These are phyloP conservation scores for Thermothielavioides terrestris DNA, from an alignment of 495 filamentous ascomycete species.

Conservation along the genomic window DNA sequence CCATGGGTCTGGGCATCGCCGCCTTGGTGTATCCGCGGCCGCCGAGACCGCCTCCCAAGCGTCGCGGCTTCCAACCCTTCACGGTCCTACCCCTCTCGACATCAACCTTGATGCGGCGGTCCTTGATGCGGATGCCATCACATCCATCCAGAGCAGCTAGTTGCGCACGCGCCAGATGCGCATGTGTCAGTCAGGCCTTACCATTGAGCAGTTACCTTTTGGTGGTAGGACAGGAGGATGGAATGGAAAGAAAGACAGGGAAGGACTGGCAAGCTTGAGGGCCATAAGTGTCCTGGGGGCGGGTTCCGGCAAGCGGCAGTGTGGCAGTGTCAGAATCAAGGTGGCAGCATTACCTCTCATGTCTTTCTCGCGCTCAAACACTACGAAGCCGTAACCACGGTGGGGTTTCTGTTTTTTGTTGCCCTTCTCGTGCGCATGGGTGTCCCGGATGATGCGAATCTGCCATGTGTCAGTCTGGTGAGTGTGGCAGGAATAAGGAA, in stretches of 20 bases:
- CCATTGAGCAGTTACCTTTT: slow-evolving; percentile 33
- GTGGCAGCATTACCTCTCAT: slow-evolving; percentile 83
- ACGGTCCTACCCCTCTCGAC: slow-evolving; percentile 94
- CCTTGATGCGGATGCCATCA: slow-evolving; percentile 88
- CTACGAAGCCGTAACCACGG: slow-evolving; percentile 91
- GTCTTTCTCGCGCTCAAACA: slow-evolving; percentile 94
- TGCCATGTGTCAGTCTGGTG: slow-evolving; percentile 39
- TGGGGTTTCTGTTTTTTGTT: slow-evolving; percentile 78
- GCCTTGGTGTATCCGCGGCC: slow-evolving; percentile 90
- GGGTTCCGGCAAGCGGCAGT: slow-evolving; percentile 9
- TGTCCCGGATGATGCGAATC: slow-evolving; percentile 79
- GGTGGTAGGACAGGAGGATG: not conserved
- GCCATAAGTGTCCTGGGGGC: slow-evolving; percentile 35
- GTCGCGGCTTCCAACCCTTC: slow-evolving; percentile 86
- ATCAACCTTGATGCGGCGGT: slow-evolving; percentile 85
- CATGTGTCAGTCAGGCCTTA: slow-evolving; percentile 49
- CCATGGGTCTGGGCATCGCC: slow-evolving; percentile 62
- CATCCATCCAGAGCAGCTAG: slow-evolving; percentile 50
- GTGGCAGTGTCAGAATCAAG: slow-evolving; percentile 31
- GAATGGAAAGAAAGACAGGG: slow-evolving; percentile 10
- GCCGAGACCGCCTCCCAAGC: slow-evolving; percentile 86
- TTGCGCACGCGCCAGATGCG: slow-evolving; percentile 46
- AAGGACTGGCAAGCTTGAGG: slow-evolving; percentile 50
- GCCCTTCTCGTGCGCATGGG: slow-evolving; percentile 54
- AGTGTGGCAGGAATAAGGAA: no score